phyloP scores from a whole-genome alignment of 345 rosid species.

The Pugionium cornutum region DNA sequence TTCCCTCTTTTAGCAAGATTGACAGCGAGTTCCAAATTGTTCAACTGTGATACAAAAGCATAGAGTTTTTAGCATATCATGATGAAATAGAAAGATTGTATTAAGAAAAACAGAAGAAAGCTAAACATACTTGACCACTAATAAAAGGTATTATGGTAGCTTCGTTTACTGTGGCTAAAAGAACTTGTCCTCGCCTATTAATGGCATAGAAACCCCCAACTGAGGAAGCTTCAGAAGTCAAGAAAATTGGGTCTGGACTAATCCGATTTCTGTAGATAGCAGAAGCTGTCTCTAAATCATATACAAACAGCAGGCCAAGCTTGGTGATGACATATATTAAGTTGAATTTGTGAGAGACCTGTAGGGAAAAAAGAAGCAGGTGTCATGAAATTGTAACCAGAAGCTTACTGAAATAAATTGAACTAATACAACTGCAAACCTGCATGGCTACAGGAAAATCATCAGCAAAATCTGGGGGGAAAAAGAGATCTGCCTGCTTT shows the following conservation, averaged over 20 bases:
- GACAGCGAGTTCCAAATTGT: slow-evolving; percentile 98
- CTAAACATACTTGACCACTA: slow-evolving; percentile 84
- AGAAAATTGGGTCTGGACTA: slow-evolving; percentile 98
- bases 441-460: slow-evolving; percentile 99
- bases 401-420: slow-evolving; percentile 19
- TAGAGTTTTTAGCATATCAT: slow-evolving; percentile 26
- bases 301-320: slow-evolving; percentile 95
- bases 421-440: slow-evolving; percentile 48
- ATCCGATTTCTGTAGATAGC: slow-evolving; percentile 98
- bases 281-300: slow-evolving; percentile 96
- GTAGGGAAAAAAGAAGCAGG: slow-evolving; percentile 38
- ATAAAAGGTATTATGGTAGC: slow-evolving; percentile 92
- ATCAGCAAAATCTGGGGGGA: slow-evolving; percentile 99
- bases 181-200: slow-evolving; percentile 90
- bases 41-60: slow-evolving; percentile 58
- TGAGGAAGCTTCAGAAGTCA: slow-evolving; percentile 92
- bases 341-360: slow-evolving; percentile 94
- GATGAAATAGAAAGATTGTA: background rate
- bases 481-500: slow-evolving; percentile 98
- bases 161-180: slow-evolving; percentile 91
- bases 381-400: slow-evolving; percentile 27
- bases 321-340: slow-evolving; percentile 95
- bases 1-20: slow-evolving; percentile 99
- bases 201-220: slow-evolving; percentile 95
- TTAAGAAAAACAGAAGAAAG: slow-evolving; percentile 5